phyloP scores from a whole-genome alignment of 2,329 filamentous ascomycete species.

The Pyricularia sp. region DNA sequence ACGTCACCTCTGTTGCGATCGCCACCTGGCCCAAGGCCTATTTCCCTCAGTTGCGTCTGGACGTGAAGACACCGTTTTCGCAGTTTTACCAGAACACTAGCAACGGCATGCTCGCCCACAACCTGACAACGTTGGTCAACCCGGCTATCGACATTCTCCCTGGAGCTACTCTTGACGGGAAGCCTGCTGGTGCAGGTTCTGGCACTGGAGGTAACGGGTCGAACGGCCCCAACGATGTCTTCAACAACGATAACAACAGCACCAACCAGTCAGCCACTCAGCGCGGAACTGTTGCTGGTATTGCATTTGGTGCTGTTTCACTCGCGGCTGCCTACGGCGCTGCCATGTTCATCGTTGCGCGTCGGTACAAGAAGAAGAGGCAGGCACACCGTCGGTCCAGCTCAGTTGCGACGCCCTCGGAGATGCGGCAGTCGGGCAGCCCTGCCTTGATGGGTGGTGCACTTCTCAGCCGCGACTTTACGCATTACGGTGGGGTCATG shows the following conservation, averaged over 20 bases:
- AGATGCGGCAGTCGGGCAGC: conserved; percentile 46
- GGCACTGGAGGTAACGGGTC: conserved; percentile 26
- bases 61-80: conserved; percentile 65
- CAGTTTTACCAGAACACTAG: conserved; percentile 63
- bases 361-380: conserved; percentile 81
- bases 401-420: conserved; percentile 51
- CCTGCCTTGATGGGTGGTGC: conserved; percentile 64
- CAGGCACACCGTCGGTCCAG: conserved; percentile 67
- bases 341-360: conserved; percentile 88
- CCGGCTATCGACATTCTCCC: conserved; percentile 61
- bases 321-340: conserved; percentile 83
- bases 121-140: conserved; percentile 75
- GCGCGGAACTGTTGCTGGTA: conserved; percentile 54
- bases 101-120: conserved; percentile 44
- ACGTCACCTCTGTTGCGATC: conserved; percentile 72
- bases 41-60: conserved; percentile 56
- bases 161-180: conserved; percentile 31
- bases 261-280: conserved; percentile 48
- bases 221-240: conserved; percentile 24
- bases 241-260: conserved; percentile 22
- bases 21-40: conserved; percentile 59
- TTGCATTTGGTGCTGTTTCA: conserved; percentile 68
- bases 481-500: conserved; percentile 40
- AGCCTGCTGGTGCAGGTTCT: conserved; percentile 17
- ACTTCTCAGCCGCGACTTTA: conserved; percentile 45